Evolutionary conservation across 78 protist genomes (phyloP), one percentile per base, ranked within the genome.

Genomic region (Polysphondylium violaceum): DNA sequence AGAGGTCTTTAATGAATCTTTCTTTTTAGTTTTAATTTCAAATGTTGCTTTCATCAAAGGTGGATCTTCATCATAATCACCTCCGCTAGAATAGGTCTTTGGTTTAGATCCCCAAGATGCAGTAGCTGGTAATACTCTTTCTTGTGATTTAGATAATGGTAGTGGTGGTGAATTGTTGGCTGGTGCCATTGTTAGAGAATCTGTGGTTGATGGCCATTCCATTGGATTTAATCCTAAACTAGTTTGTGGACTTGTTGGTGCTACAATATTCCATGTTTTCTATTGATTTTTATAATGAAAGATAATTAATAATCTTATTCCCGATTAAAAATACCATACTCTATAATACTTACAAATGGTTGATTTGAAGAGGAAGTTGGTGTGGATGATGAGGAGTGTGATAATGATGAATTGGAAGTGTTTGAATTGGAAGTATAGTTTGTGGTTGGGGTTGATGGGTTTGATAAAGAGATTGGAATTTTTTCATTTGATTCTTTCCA

Each of bases 171-270:
- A 60, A 40, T n/a, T 29, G 3, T 51, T 59, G 36, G 74, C 9
- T 31, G 78, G 78, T 23, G 76, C 64, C 93, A 75, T 87, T 35
- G 25, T 87, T 12, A 61, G 4, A 12, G 86, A 35, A 73, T 87
- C 93, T n/a, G 81, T 60, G 5, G 87, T 77, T 35, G 93, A 76
- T 60, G 87, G 93, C 86, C 93, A 87, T 69, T 87, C 93, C 29
- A 76, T 31, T 55, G 93, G 93, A 73, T 87, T 87, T 36, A 76
- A 58, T 67, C 29, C 19, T 21, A 33, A 25, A 19, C 61, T 44
- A 60, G 3, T 3, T 19, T 43, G 25, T 29, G 41, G 41, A 4
- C 12, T 17, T 9, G 64, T 29, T 9, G 16, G 29, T n/a, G 23
- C 27, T 53, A 74, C 23, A 41, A 56, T 76, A 73, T 76, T 87